Conservation (phyloP, 2,329 filamentous ascomycete genomes). For the Blastomyces gilchristii region DNA sequence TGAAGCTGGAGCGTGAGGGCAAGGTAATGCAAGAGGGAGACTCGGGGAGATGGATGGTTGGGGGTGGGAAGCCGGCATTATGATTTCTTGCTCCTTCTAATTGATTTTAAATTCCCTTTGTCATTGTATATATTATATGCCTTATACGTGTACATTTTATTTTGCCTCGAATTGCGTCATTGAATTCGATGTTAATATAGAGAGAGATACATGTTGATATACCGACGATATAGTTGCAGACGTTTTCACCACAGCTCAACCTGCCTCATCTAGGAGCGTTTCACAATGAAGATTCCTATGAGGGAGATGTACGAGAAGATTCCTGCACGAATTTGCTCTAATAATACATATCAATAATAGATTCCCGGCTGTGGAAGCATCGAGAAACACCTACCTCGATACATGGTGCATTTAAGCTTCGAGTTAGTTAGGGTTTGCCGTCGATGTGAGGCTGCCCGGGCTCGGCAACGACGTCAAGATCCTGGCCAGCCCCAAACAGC, state of each 20-base stretch:
- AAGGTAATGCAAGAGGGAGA: conserved; percentile 41
- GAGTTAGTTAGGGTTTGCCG: not conserved
- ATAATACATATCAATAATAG: not conserved
- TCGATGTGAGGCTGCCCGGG: not conserved
- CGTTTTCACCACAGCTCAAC: not conserved
- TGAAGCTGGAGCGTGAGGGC: conserved; percentile 67
- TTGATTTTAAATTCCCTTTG: not conserved
- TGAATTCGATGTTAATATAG: not conserved
- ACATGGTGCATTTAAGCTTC: not conserved
- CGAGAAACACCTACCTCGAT: not conserved
- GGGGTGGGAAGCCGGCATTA: conserved; percentile 23
- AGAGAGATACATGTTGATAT: not conserved
- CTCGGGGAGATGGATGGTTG: conserved; percentile 18
- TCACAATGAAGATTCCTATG: not conserved
- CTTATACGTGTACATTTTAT: not conserved
- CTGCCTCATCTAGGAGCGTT: not conserved
- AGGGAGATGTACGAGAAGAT: not conserved
- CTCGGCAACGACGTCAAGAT: conserved; percentile 3
- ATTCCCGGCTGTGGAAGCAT: not conserved
- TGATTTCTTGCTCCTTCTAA: conserved; percentile 15
- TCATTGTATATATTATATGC: not conserved
- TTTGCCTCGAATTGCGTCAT: not conserved
- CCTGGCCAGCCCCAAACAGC: too few species aligned
- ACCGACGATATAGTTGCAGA: not conserved
- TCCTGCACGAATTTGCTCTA: not conserved